Base-by-base conservation (phyloP, 1,284 basidiomycete genomes). In the Hemileia vastatrix region DNA sequence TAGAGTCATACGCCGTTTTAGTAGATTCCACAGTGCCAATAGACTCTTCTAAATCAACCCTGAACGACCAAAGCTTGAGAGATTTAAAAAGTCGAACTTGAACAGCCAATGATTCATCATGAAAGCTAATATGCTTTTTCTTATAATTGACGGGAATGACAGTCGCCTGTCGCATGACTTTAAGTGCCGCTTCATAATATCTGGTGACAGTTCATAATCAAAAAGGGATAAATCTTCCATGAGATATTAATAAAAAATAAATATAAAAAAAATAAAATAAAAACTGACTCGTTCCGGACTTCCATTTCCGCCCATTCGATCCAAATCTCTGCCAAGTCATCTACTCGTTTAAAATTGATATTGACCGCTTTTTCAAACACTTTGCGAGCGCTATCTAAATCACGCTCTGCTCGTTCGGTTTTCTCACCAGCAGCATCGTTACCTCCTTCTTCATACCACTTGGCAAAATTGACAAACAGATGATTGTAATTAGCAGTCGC, bases 281-380 rank as follows among this genome's bases (percentile, higher is more conserved):
- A 23, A 15, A 82, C 88, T 72, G 76, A 91, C 90, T 92, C 92
- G 54, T 94, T 87, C 40, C 95, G 83, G 52, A 98, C 81, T 76
- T 99, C 95, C 87, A 98, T 86, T 78, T 98, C 94, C 6, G 95
- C 86, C 94, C 94, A 98, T 76, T 96, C 92, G 75, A 91, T 95
- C 95, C 95, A 99, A 13, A 97, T 83, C 77, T 98, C 95, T 0
- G 95, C 95, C 32, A 99, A 81, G 73, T 99, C 95, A 75, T 99
- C 95, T 3, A 99, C 93, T n/a, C 84, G 80, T 76, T 87, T 90
- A 81, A 92, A 97, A 68, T 89, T 88, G 48, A 96, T 85, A 69
- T 90, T 90, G 1, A 87, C 86, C 0, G 85, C 93, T 75, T 89
- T 91, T 73, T 97, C 92, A 21, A 97, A 80, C 47, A 98, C 87